Base-by-base conservation (phyloP, 495 filamentous ascomycete species). In the Aspergillus sclerotioniger region DNA sequence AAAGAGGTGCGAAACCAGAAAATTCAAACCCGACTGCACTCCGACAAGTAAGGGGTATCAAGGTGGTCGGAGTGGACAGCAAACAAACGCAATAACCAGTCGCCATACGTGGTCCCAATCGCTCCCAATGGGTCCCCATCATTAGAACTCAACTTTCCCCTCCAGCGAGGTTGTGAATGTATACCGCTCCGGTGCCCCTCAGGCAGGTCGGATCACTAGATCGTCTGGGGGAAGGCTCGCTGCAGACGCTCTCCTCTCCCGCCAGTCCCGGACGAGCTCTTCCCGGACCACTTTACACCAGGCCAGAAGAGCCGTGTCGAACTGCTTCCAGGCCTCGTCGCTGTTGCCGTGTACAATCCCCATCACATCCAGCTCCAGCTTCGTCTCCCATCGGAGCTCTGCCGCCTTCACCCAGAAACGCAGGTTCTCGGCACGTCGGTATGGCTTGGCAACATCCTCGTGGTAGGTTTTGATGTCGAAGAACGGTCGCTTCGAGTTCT, bases 361-460 rank as follows among this genome's bases (percentile, higher is more conserved):
- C 77, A 92, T 87, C 21, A 91, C 90, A 66, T 96, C 90, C 53
- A 96, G 80, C 63, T 90, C 85, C 53, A 97, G 78, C 58, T 90
- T 83, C 17, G 90, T 82, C 73, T 98, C 95, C 90, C 92, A 98
- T 21, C 94, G 84, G 51, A 98, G 80, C 73, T 98, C 90, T 6
- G 92, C 90, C 17, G 95, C 95, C 73, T 98, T 98, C 69, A 90
- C 80, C 93, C 94, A 98, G 77, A 86, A 98, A 10, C 90, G 83
- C 35, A 98, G 81, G 66, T 98, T 98, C 52, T 98, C 95, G 0
- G 92, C 91, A 53, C 85, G 84, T 53, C 94, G 88, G 67, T 98
- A 98, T 0, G 95, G 95, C 72, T 98, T 98, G 35, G 84, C 86
- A 8, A 92, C 91, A 67, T 98, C 91, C 12, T 86, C 84, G 65